These are phyloP conservation scores for Pseudogymnoascus sp. DNA, from an alignment of 2,329 filamentous ascomycete species.

Conservation along the genomic window DNA sequence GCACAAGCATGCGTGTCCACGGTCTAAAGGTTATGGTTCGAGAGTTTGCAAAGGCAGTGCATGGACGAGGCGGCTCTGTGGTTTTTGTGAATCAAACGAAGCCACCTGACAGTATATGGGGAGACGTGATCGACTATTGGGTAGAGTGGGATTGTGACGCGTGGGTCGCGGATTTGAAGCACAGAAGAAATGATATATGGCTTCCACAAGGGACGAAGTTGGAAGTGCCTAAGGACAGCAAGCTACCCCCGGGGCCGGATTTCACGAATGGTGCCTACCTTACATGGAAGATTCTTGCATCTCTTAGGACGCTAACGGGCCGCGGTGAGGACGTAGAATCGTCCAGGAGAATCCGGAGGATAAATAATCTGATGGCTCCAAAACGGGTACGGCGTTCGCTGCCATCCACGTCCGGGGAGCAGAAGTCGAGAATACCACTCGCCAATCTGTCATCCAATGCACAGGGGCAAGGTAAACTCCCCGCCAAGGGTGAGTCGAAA, in stretches of 20 bases:
- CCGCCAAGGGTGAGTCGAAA: not conserved
- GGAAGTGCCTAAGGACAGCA: conserved; percentile 12
- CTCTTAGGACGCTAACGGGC: not conserved
- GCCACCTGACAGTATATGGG: conserved; percentile 64
- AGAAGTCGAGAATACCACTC: not conserved
- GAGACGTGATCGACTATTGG: conserved; percentile 66
- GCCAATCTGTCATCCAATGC: not conserved
- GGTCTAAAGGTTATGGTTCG: conserved; percentile 63
- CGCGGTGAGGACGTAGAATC: conserved; percentile 6
- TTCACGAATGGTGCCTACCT: conserved; percentile 8
- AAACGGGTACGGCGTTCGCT: not conserved
- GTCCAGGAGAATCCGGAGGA: not conserved
- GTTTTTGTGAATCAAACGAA: conserved; percentile 68
- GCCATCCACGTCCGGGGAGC: not conserved
- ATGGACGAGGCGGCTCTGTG: conserved; percentile 57
- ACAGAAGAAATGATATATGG: conserved; percentile 27
- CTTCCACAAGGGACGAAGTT: conserved; percentile 20
- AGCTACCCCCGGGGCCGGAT: not conserved
- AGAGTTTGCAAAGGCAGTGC: conserved; percentile 65
- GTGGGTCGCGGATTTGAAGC: conserved; percentile 56
- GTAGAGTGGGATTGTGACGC: conserved; percentile 68
- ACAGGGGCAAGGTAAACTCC: not conserved
- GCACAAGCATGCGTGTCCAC: conserved; percentile 64
- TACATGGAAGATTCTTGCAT: not conserved
- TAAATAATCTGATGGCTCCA: not conserved